Percentiles rank a stretch among this genome's conserved stretches.
These are phyloP conservation scores for Blepharisma undulans DNA, from an alignment of 169 alveolate species.

Conservation along the genomic window DNA sequence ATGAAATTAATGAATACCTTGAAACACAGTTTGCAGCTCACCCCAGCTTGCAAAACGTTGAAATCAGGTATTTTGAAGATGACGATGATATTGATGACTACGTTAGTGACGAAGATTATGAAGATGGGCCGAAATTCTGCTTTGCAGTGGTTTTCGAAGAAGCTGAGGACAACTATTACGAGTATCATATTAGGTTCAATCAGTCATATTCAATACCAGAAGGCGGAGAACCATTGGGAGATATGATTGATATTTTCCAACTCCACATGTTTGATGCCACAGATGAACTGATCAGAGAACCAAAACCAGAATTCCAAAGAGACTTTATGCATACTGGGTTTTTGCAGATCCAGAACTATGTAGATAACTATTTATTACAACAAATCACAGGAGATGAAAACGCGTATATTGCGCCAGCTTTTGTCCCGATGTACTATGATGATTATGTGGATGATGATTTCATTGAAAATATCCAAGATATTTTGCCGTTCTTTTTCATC, in stretches of 20 bases:
- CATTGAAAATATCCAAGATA: background rate
- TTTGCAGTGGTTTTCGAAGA: conserved; percentile 20
- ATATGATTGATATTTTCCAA: background rate
- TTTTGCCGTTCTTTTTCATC: conserved; percentile 27
- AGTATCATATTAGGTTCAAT: conserved; percentile 3
- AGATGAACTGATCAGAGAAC: background rate
- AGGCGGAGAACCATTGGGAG: background rate
- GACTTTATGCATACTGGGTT: conserved; percentile 1
- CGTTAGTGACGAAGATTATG: conserved; percentile 20
- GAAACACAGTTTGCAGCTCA: background rate
- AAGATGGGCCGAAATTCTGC: conserved; percentile 11
- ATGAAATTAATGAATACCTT: background rate
- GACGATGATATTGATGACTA: conserved; percentile 11
- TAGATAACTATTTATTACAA: conserved; percentile 11
- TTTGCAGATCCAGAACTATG: conserved; percentile 14
- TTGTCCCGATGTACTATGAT: conserved; percentile 9
- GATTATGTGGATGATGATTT: conserved; percentile 27
- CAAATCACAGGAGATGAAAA: conserved; percentile 13
- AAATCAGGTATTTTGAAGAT: background rate
- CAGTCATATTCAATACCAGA: background rate
- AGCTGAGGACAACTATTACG: background rate
- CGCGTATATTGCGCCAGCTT: conserved; percentile 14
- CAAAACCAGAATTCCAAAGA: conserved; percentile 3
- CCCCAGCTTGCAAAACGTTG: background rate
- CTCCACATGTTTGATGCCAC: background rate